Conservation (phyloP, 169 alveolate genomes). For the Eimeria tenella region DNA sequence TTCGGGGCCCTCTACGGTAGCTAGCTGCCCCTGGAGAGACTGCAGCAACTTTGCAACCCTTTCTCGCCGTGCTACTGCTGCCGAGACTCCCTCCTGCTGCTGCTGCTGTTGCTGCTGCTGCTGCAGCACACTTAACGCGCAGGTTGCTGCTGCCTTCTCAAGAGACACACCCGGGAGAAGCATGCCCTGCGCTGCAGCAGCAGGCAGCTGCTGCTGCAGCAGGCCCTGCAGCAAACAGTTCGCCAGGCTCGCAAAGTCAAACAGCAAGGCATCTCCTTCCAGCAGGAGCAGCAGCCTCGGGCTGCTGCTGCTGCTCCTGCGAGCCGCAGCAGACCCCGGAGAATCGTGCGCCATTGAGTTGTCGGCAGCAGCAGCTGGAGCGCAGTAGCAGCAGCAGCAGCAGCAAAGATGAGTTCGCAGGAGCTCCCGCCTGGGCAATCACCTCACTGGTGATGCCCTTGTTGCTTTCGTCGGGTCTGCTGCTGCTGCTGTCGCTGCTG, state of each 20-base stretch:
- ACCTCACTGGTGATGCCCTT: too few species aligned
- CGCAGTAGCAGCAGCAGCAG: not conserved
- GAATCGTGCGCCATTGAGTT: not conserved
- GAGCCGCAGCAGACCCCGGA: not conserved
- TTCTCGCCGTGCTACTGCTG: not conserved
- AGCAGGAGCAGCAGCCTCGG: conserved; percentile 8
- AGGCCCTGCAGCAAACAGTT: conserved; percentile 3
- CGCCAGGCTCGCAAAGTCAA: conserved; percentile 6
- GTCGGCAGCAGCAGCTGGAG: not conserved
- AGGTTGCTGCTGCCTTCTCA: not conserved
- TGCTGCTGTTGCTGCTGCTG: not conserved
- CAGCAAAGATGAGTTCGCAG: too few species aligned
- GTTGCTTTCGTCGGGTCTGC: not conserved
- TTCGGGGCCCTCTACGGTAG: not conserved
- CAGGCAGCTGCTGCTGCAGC: conserved; percentile 41
- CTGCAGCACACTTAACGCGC: not conserved
- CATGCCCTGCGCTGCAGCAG: not conserved
- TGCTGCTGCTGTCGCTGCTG: not conserved
- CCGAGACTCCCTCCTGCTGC: not conserved
- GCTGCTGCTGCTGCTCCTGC: conserved; percentile 6
- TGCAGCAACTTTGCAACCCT: not conserved
- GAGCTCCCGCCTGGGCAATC: too few species aligned
- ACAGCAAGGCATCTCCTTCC: conserved; percentile 14
- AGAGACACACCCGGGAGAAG: conserved; percentile 10
- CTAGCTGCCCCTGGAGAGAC: not conserved